Conservation (phyloP, 306 rosid genomes). For the Ormosia semicastrata region DNA sequence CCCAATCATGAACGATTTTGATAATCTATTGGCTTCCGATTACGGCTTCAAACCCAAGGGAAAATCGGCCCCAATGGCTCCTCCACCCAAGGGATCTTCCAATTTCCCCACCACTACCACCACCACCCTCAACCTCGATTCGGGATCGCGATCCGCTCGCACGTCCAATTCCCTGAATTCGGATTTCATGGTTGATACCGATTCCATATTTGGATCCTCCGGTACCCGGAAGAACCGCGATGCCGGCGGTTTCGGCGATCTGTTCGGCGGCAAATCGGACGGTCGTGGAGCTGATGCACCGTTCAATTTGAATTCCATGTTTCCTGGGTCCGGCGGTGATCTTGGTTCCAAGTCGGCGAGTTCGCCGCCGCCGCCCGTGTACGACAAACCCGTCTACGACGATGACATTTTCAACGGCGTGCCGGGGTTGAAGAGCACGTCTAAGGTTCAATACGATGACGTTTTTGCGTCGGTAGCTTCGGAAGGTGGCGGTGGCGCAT, state of each 20-base stretch:
- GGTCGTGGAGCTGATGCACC: conserved; percentile 39
- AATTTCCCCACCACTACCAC: conserved; percentile 17
- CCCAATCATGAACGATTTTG: conserved; percentile 81
- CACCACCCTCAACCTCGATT: conserved; percentile 48
- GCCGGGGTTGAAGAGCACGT: conserved; percentile 74
- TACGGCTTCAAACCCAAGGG: conserved; percentile 80
- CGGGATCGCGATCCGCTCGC: conserved; percentile 64
- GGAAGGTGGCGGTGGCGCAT: conserved; percentile 29
- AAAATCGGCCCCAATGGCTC: conserved; percentile 83
- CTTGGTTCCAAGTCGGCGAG: conserved; percentile 40
- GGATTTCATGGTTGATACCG: conserved; percentile 40
- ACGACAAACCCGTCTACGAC: conserved; percentile 78
- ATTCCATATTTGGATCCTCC: conserved; percentile 51
- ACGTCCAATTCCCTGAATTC: conserved; percentile 42
- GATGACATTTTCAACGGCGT: conserved; percentile 89
- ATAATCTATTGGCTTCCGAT: conserved; percentile 75
- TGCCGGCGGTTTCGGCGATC: conserved; percentile 45
- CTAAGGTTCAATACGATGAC: conserved; percentile 51
- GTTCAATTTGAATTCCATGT: conserved; percentile 67
- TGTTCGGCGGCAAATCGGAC: conserved; percentile 54
- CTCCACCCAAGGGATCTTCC: conserved; percentile 48
- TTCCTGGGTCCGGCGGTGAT: conserved; percentile 29
- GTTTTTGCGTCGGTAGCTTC: conserved; percentile 59
- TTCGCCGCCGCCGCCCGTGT: conserved; percentile 67
- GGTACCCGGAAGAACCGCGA: conserved; percentile 41